Percentiles rank a stretch among this genome's conserved stretches.
Evolutionary conservation across 2,329 filamentous ascomycete genomes (phyloP).

Genomic region (Alternaria brassicicola): DNA sequence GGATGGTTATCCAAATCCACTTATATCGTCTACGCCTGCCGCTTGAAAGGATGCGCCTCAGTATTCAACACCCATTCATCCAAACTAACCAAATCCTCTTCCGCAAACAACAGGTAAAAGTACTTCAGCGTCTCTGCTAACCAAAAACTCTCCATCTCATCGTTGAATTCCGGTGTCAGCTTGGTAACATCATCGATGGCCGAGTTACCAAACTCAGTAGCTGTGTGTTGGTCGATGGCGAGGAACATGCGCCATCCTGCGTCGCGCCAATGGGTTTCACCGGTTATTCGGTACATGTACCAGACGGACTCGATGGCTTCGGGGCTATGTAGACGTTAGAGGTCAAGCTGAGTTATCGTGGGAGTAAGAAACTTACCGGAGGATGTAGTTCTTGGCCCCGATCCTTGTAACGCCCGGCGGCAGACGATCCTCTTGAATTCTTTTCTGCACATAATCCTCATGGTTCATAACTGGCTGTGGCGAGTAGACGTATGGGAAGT

Average conservation of each 20-base stretch:
- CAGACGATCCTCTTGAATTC: slow-evolving; percentile 54
- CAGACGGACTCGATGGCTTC: slow-evolving; percentile 84
- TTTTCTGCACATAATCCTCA: slow-evolving; percentile 45
- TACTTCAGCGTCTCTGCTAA: slow-evolving; percentile 72
- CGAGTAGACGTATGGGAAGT: slow-evolving; percentile 40
- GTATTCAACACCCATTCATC: slow-evolving; percentile 69
- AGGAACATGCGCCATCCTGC: slow-evolving; percentile 78
- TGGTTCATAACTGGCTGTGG: slow-evolving; percentile 40
- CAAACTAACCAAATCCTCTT: slow-evolving; percentile 63
- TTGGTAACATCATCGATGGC: slow-evolving; percentile 70
- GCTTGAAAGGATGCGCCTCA: slow-evolving; percentile 53
- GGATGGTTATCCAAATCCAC: background rate
- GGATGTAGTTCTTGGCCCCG: slow-evolving; percentile 65
- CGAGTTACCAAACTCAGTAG: slow-evolving; percentile 67
- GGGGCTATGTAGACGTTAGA: slow-evolving; percentile 51
- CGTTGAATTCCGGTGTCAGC: slow-evolving; percentile 52
- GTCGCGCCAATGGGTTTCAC: slow-evolving; percentile 67
- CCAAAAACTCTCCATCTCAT: slow-evolving; percentile 80
- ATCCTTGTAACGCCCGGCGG: slow-evolving; percentile 63
- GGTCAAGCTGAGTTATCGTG: background rate
- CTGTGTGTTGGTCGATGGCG: slow-evolving; percentile 65
- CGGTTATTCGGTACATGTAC: slow-evolving; percentile 76
- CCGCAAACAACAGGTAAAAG: slow-evolving; percentile 67
- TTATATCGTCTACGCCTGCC: slow-evolving; percentile 21
- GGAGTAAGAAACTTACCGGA: slow-evolving; percentile 53